Conservation (phyloP, 768 basidiomycete species). For the Lactifluus pinguis region DNA sequence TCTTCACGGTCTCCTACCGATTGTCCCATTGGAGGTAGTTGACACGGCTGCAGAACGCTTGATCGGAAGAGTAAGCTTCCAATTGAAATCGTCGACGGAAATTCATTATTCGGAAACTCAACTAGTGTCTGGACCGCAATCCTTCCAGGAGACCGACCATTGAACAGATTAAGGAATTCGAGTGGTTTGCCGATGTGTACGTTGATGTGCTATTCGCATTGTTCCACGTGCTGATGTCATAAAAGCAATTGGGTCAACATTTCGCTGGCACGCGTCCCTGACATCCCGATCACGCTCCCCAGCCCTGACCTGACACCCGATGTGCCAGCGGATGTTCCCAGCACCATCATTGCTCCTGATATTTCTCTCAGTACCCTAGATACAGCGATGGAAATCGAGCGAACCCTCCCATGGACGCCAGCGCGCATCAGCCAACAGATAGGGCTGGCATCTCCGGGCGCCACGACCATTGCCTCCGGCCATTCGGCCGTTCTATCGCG, state of each 20-base stretch:
- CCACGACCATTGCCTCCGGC: conserved; percentile 11
- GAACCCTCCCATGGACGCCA: conserved; percentile 8
- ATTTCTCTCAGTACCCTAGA: conserved; percentile 5
- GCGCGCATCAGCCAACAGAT: background rate
- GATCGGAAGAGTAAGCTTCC: conserved; percentile 10
- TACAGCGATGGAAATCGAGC: conserved; percentile 6
- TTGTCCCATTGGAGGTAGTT: background rate
- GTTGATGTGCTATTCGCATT: background rate
- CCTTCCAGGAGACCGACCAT: conserved; percentile 12
- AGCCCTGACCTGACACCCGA: conserved; percentile 10
- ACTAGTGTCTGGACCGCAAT: conserved; percentile 19
- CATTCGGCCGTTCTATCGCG: conserved; percentile 8
- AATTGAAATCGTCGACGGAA: background rate
- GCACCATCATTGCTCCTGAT: conserved; percentile 10
- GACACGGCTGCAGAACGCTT: background rate
- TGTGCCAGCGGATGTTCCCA: conserved; percentile 10
- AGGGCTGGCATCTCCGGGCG: conserved; percentile 5
- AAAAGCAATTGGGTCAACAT: conserved; percentile 15
- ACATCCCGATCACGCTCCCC: conserved; percentile 15
- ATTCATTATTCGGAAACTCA: background rate
- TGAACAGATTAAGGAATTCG: background rate
- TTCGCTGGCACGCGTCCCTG: background rate
- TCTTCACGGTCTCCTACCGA: background rate
- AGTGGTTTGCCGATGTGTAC: conserved; percentile 15
- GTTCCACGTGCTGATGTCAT: background rate